Conservation (phyloP, 768 basidiomycete genomes). For the Russula emetica region DNA sequence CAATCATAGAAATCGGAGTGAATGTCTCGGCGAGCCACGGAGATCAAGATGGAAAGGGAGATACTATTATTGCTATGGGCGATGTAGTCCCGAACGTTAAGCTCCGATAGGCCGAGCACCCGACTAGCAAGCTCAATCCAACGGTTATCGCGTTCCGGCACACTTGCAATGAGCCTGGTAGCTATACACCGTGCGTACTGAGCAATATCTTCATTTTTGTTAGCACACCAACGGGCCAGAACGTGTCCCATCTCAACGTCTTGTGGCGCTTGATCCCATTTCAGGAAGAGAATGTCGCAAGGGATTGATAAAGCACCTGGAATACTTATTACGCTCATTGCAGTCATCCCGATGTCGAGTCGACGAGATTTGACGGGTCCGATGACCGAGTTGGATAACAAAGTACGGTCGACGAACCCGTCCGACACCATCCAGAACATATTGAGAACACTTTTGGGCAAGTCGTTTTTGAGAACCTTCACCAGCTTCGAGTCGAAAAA, state of each 20-base stretch:
- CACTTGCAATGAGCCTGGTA: neutral
- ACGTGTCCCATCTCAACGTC: neutral
- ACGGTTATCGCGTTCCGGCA: neutral
- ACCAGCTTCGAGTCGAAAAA: neutral
- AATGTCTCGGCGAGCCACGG: neutral
- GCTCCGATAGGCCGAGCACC: neutral
- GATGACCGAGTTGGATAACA: neutral
- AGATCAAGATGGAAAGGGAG: neutral
- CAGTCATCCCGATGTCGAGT: too few species aligned
- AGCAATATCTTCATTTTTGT: neutral
- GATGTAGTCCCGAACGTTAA: neutral
- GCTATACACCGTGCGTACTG: neutral
- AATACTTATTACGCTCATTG: too few species aligned
- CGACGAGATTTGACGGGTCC: too few species aligned
- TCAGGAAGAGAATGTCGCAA: too few species aligned
- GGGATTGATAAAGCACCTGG: too few species aligned
- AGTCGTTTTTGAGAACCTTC: neutral
- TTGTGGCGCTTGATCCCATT: neutral
- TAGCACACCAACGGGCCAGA: neutral
- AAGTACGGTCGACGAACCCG: neutral
- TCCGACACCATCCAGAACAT: neutral
- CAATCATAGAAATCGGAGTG: neutral
- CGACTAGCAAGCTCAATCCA: neutral
- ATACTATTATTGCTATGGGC: neutral
- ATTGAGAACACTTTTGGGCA: neutral